Percentiles rank a stretch among this genome's conserved stretches.
Conservation (phyloP, 176 grass and related monocot species). For the Carex kokanica region DNA sequence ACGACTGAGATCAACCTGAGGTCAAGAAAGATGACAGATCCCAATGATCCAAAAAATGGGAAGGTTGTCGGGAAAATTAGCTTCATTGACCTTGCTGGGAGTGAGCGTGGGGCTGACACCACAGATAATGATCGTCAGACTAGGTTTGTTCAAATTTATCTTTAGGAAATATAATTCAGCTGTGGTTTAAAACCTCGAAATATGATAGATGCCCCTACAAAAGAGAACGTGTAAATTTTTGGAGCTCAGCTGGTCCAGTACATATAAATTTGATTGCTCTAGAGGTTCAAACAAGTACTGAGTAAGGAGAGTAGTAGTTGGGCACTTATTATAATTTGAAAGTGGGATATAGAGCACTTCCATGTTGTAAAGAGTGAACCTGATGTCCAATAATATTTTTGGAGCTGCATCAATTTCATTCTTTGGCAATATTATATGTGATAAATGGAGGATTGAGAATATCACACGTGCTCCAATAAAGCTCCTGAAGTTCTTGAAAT, state of each 20-base stretch:
- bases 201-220: neutral
- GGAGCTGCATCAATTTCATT: neutral
- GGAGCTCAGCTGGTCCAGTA: neutral
- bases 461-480: neutral
- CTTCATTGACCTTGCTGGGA: constrained; percentile 98
- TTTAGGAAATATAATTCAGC: constrained; percentile 10
- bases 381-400: neutral
- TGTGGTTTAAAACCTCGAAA: neutral
- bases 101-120: constrained; percentile 98
- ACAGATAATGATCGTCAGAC: constrained; percentile 96
- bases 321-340: neutral
- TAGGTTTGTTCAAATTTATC: constrained; percentile 43
- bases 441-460: neutral
- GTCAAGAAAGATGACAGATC: constrained; percentile 67
- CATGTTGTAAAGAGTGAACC: neutral
- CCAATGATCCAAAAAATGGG: constrained; percentile 69
- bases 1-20: constrained; percentile 18
- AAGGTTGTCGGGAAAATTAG: constrained; percentile 92
- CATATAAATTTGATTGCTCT: neutral
- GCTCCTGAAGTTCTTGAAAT: neutral
- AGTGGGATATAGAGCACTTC: neutral
- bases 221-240: neutral
- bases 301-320: neutral
- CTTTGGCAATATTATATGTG: neutral
- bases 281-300: neutral